A percentile compares a stretch with the other conserved stretches of the same genome.
Conservation (phyloP, 306 rosid species). For the Vigna nakashimae region DNA sequence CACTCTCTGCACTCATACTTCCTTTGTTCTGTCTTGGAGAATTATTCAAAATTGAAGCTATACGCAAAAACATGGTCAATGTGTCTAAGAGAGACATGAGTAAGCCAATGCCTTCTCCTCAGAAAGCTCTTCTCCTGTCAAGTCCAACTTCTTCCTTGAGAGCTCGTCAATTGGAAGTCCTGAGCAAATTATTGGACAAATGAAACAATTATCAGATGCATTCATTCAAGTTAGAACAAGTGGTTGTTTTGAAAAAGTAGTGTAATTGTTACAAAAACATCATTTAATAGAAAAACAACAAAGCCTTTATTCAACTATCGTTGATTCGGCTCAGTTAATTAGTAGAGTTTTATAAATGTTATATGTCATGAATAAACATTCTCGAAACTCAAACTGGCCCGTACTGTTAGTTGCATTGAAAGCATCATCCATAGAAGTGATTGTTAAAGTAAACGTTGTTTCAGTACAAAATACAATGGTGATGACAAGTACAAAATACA, state of each 20-base stretch:
- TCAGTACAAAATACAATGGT: background rate
- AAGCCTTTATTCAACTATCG: background rate
- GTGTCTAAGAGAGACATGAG: conserved; percentile 79
- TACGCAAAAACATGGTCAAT: conserved; percentile 8
- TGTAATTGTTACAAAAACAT: too few species aligned
- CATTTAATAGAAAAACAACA: background rate
- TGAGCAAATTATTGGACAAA: conserved; percentile 36
- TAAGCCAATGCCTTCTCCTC: conserved; percentile 95
- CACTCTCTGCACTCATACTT: conserved; percentile 53
- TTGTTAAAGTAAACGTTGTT: too few species aligned
- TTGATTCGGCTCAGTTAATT: too few species aligned
- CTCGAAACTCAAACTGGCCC: background rate
- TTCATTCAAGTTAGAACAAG: background rate
- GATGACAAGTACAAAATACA: background rate
- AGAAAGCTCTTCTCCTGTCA: conserved; percentile 79
- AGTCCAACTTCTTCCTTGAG: conserved; percentile 91
- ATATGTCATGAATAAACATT: background rate
- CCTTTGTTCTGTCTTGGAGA: conserved; percentile 47
- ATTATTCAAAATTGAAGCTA: conserved; percentile 70
- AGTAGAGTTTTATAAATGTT: too few species aligned
- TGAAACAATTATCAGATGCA: conserved; percentile 8
- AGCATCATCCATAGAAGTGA: background rate
- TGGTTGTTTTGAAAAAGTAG: too few species aligned
- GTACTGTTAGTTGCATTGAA: background rate
- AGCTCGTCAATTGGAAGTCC: conserved; percentile 86